Evolutionary conservation across 306 rosid species (phyloP), one percentile per base, ranked within the genome.

Genomic region (Gleditsia sinensis): DNA sequence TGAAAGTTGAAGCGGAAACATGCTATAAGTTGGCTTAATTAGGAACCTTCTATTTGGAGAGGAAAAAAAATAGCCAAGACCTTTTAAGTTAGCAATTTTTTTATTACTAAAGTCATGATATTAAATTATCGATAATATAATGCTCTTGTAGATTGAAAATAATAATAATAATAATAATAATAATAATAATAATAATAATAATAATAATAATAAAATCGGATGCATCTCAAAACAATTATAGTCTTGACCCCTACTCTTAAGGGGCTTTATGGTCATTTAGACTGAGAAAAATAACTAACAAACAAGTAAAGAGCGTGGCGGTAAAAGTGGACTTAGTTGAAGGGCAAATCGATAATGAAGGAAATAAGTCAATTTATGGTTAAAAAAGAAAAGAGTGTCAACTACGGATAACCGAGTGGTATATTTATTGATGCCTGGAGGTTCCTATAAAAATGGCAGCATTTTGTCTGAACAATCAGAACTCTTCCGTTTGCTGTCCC

Each of bases 391-490:
- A 32, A 9, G 27, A 30, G 20, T 3, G 16, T 42, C 17, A 7
- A 37, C 16, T 17, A 32, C 24, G 1, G 67, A 7, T 16, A 12
- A 14, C 2, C 5, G 25, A 32, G 25, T 32, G 8, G 3, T n/a
- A 16, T 59, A 17, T 9, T 17, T 60, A 23, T 1, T n/a, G 0
- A 1, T 40, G 9, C 53, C 11, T 40, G 4, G 39, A 54, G 16
- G 27, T 36, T 17, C 72, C 6, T 67, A 67, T 67, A 48, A 67
- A 67, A 28, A 1, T 17, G 58, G 43, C 58, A 16, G 40, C 71
- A 1, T 25, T 45, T n/a, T 45, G 7, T 45, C 39, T 3, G 42
- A 66, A 45, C 9, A 42, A 13, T 10, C 14, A 43, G 43, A 42
- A 65, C 66, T 32, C 54, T 27, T 40, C 12, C 17, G 13, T 17